A percentile compares a stretch with the other conserved stretches of the same genome.
phyloP scores from a whole-genome alignment of 1,284 basidiomycete species.

The Ustilago loliicola region DNA sequence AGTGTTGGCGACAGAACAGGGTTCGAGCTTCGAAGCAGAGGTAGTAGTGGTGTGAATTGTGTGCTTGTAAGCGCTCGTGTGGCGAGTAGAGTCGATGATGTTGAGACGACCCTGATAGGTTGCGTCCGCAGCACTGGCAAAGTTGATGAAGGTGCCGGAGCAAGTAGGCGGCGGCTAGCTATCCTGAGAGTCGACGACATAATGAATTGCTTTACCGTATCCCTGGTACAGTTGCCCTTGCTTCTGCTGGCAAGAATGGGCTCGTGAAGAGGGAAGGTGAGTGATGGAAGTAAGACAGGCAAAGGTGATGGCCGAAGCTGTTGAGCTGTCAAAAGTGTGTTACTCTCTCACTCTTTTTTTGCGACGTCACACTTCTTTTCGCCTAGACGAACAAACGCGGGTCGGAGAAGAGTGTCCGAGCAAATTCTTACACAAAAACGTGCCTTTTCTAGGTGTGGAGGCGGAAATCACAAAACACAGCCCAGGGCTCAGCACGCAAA shows the following conservation, averaged over 20 bases:
- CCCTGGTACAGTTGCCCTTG: not conserved
- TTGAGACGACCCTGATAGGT: constrained; percentile 5
- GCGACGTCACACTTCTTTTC: constrained; percentile 4
- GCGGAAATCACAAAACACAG: not conserved
- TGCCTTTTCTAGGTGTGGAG: not conserved
- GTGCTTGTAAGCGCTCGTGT: not conserved
- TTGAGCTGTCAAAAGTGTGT: constrained; percentile 3
- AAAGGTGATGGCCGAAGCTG: not conserved
- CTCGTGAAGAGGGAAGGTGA: not conserved
- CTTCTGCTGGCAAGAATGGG: too few relatives aligned
- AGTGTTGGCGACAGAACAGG: not conserved
- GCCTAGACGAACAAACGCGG: not conserved
- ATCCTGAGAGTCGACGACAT: constrained; percentile 26
- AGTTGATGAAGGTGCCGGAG: not conserved
- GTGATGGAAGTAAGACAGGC: too few relatives aligned
- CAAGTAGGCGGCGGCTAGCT: constrained; percentile 7
- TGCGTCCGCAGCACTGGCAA: not conserved
- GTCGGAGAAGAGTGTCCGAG: constrained; percentile 4
- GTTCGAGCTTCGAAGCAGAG: not conserved
- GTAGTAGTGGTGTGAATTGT: not conserved
- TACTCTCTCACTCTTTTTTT: constrained; percentile 6
- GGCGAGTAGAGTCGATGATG: not conserved
- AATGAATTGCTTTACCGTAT: not conserved
- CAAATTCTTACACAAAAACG: constrained; percentile 4
- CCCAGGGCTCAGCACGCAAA: not conserved